Percentiles rank a stretch among this genome's conserved stretches.
Evolutionary conservation across 1,139 yeast genomes (phyloP).

Genomic region (Magnusiomyces tetraspermus): DNA sequence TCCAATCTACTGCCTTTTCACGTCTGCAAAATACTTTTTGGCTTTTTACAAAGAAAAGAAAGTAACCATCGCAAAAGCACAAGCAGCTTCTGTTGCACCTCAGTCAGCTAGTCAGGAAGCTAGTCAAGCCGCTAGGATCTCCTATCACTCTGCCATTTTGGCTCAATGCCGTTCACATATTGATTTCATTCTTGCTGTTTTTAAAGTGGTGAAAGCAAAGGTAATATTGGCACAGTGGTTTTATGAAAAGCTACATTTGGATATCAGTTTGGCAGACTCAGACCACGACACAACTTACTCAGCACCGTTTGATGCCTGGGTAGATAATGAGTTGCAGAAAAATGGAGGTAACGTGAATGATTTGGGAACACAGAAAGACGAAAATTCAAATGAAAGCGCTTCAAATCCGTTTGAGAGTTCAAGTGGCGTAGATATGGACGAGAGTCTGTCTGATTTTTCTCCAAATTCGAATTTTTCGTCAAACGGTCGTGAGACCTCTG

Average conservation of each 20-base stretch:
- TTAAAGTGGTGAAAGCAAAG: conserved; percentile 16
- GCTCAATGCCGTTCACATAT: conserved; percentile 15
- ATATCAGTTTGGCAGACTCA: not conserved
- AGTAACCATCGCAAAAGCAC: conserved; percentile 3
- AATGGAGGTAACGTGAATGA: no score
- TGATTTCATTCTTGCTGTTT: conserved; percentile 21
- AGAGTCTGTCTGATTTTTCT: no score
- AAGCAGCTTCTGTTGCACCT: not conserved
- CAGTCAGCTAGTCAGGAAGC: not conserved
- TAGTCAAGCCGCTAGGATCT: no score
- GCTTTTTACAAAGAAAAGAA: conserved; percentile 17
- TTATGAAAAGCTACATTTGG: conserved; percentile 13
- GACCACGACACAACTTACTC: not conserved
- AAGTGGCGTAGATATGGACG: no score
- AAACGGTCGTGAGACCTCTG: no score
- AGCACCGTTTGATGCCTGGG: not conserved
- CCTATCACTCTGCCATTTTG: no score
- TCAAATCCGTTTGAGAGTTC: no score
- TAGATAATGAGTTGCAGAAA: not conserved
- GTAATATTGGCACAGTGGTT: conserved; percentile 19
- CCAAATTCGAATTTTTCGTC: no score
- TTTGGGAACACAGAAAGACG: no score
- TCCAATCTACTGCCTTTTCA: conserved; percentile 19
- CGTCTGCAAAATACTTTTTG: conserved; percentile 23
- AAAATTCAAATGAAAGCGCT: no score